Conservation (phyloP, 176 grass and related monocot species). For the Aegilops longissima region DNA sequence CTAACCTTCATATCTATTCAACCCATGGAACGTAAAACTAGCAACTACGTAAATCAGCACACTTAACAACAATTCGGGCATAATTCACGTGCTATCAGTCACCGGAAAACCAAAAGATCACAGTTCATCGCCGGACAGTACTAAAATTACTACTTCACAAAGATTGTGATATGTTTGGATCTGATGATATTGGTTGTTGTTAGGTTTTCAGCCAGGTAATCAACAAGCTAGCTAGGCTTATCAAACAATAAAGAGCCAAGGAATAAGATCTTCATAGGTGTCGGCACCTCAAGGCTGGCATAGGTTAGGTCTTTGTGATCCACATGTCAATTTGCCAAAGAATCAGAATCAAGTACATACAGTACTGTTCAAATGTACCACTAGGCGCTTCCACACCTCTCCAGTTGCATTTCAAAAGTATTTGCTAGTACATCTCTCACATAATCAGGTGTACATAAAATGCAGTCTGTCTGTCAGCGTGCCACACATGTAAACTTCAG, state of each 20-base stretch:
- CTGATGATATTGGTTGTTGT: neutral
- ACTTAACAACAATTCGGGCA: no score
- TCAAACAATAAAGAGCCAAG: constrained; percentile 10
- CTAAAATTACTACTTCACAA: no score
- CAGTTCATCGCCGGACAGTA: no score
- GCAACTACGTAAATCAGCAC: no score
- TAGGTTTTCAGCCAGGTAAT: constrained; percentile 22
- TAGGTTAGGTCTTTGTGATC: constrained; percentile 34
- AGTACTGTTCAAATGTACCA: constrained; percentile 10
- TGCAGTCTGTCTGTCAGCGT: neutral
- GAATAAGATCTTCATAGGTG: constrained; percentile 31
- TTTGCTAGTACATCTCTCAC: neutral
- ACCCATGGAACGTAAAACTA: no score
- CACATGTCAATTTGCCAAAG: constrained; percentile 8
- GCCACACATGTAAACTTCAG: neutral
- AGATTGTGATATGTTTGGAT: constrained; percentile 37
- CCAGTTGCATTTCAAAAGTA: neutral
- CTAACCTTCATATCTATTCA: no score
- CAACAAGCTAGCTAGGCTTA: neutral
- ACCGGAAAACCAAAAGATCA: no score
- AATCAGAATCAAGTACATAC: constrained; percentile 20
- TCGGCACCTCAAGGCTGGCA: constrained; percentile 23
- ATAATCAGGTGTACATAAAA: constrained; percentile 15
- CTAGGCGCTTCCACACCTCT: no score
- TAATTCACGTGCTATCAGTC: no score